phyloP scores from a whole-genome alignment of 2,329 filamentous ascomycete species.

The Fusarium sp. region DNA sequence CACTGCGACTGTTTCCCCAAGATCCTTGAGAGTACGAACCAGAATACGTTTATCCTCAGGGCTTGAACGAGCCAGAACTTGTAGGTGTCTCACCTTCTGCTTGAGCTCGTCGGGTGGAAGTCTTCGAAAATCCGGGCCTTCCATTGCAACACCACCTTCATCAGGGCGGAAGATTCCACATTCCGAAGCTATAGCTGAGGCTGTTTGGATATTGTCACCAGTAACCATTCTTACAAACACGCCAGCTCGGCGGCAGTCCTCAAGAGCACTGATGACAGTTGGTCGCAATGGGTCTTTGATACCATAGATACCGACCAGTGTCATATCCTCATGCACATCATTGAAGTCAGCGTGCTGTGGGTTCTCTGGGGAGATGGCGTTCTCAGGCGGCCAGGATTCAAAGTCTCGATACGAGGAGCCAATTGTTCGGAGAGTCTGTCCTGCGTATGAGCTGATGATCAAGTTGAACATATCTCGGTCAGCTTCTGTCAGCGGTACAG shows the following conservation, averaged over 20 bases:
- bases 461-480: slow-evolving; percentile 66
- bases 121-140: slow-evolving; percentile 68
- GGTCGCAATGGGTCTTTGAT: slow-evolving; percentile 75
- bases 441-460: slow-evolving; percentile 71
- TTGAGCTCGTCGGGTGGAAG: slow-evolving; percentile 64
- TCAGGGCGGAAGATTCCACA: slow-evolving; percentile 56
- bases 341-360: slow-evolving; percentile 66
- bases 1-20: slow-evolving; percentile 69
- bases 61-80: slow-evolving; percentile 74
- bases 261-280: slow-evolving; percentile 72
- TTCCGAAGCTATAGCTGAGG: slow-evolving; percentile 60
- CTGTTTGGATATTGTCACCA: slow-evolving; percentile 60
- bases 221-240: slow-evolving; percentile 76
- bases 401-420: slow-evolving; percentile 80
- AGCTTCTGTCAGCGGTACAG: slow-evolving; percentile 59
- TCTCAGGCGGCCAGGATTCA: slow-evolving; percentile 75
- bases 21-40: slow-evolving; percentile 71
- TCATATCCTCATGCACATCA: slow-evolving; percentile 59
- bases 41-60: slow-evolving; percentile 76
- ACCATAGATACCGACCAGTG: slow-evolving; percentile 66
- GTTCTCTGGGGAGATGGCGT: slow-evolving; percentile 72
- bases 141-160: slow-evolving; percentile 77
- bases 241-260: slow-evolving; percentile 73
- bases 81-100: slow-evolving; percentile 69
- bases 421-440: slow-evolving; percentile 78